Evolutionary conservation across 176 grass and related monocot species (phyloP).

Genomic region (Carex kokanica): DNA sequence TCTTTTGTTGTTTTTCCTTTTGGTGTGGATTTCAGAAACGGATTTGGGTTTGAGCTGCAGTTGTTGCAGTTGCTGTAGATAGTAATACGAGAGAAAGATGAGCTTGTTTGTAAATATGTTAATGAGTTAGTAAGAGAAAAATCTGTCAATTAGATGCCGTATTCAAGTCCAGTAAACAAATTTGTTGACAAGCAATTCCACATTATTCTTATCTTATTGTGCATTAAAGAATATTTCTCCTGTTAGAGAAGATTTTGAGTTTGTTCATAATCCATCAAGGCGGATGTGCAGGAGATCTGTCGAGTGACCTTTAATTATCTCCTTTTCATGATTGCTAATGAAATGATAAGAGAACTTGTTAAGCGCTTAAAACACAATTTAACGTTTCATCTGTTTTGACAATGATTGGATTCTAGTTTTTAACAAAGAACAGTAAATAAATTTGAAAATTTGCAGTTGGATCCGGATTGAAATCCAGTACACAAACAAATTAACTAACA

Average conservation of each 20-base stretch:
- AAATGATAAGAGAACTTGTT: background rate
- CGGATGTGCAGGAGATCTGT: background rate
- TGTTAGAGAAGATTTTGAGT: background rate
- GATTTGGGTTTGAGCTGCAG: constrained; percentile 11
- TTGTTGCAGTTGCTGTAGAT: constrained; percentile 14
- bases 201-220: background rate
- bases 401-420: background rate
- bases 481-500: too few relatives aligned
- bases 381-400: background rate
- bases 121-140: constrained; percentile 5
- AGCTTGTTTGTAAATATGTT: constrained; percentile 20
- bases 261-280: background rate
- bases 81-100: constrained; percentile 9
- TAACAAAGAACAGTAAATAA: background rate
- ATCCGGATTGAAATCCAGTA: background rate
- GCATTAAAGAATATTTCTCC: background rate
- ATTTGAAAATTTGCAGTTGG: background rate
- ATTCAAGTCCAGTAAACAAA: background rate
- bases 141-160: background rate
- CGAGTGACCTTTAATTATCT: background rate
- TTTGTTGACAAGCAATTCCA: background rate
- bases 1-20: background rate
- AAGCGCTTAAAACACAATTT: background rate
- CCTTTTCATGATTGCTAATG: background rate
- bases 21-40: constrained; percentile 18